Base-by-base conservation (phyloP, 1,284 basidiomycete species). In the Chalciporus sp. region DNA sequence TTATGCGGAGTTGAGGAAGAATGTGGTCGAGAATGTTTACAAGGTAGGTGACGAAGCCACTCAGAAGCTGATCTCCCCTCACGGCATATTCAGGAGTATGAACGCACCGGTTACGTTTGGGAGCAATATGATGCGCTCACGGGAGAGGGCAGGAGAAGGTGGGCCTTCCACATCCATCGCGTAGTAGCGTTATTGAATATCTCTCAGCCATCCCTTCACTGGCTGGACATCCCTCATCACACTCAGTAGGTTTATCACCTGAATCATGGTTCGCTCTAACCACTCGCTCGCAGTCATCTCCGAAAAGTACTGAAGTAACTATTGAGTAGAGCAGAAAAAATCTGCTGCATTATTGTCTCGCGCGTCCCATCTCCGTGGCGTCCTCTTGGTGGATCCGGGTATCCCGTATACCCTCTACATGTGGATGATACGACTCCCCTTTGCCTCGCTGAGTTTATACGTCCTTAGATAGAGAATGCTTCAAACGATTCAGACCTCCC, bases 41-140 rank as follows among this genome's bases (percentile, higher is more conserved):
- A 89, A 90, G 80, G 92, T 88, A 57, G 17, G 37, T 26, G n/a
- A 31, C n/a, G 26, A 23, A 20, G 12, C 4, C 2, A 39, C 19
- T 7, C 31, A 29, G 16, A 37, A 19, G 8, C 26, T 17, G 41
- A 53, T 57, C 49, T 47, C 50, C 44, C 27, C 51, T 63, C 17
- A 70, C 37, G 29, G 35, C n/a, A 53, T n/a, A 10, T 39, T 42
- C 64, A 95, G 90, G 93, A 97, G 72, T 97, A 94, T 69, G 77
- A 91, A 63, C 82, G 90, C 27, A 97, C 94, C 1, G 94, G 94
- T 8, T 95, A 93, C 68, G 92, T 94, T 10, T 98, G 95, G 94
- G 95, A 98, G 71, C 95, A 98, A 71, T 98, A 97, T 70, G 89
- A 98, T 67, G 76, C 93, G 0, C 72, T 77, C 9, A 92, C 84